A percentile compares a stretch with the other conserved stretches of the same genome.
phyloP scores from a whole-genome alignment of 148 eudicot species.

The Simmondsia chinensis region DNA sequence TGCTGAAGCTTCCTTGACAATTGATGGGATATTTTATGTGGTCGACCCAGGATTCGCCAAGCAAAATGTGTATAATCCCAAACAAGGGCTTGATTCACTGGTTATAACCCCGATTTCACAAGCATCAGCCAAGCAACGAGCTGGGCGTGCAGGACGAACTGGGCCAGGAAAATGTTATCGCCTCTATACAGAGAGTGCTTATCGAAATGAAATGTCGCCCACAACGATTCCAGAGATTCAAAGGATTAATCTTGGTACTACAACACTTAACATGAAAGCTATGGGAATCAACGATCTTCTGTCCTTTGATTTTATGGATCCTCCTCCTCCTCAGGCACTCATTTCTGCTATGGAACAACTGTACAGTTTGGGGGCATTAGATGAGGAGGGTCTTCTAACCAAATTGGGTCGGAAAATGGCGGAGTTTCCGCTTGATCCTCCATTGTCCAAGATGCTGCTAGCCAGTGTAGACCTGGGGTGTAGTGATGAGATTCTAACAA shows the following conservation, averaged over 20 bases:
- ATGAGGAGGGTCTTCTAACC: slow-evolving; percentile 91
- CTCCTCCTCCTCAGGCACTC: slow-evolving; percentile 92
- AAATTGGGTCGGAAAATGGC: slow-evolving; percentile 92
- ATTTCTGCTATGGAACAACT: slow-evolving; percentile 94
- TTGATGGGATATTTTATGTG: slow-evolving; percentile 88
- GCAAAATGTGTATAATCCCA: slow-evolving; percentile 83
- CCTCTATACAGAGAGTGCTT: slow-evolving; percentile 88
- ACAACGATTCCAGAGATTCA: slow-evolving; percentile 83
- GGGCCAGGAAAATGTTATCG: slow-evolving; percentile 96
- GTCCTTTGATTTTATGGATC: slow-evolving; percentile 93
- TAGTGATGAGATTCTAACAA: slow-evolving; percentile 88
- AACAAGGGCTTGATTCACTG: slow-evolving; percentile 68
- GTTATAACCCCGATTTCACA: slow-evolving; percentile 79
- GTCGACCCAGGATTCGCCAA: slow-evolving; percentile 88
- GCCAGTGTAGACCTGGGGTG: slow-evolving; percentile 97
- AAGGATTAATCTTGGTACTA: slow-evolving; percentile 78
- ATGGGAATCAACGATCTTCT: slow-evolving; percentile 90
- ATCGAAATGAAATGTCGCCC: slow-evolving; percentile 88
- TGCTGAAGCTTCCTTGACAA: slow-evolving; percentile 95
- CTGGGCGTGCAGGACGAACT: slow-evolving; percentile 92
- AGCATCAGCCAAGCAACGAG: slow-evolving; percentile 87
- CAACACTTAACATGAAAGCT: slow-evolving; percentile 68
- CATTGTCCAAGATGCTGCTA: slow-evolving; percentile 84
- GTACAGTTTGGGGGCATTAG: slow-evolving; percentile 88
- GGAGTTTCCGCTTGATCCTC: slow-evolving; percentile 89